Base-by-base conservation (phyloP, 768 basidiomycete species). In the Russula lepida region DNA sequence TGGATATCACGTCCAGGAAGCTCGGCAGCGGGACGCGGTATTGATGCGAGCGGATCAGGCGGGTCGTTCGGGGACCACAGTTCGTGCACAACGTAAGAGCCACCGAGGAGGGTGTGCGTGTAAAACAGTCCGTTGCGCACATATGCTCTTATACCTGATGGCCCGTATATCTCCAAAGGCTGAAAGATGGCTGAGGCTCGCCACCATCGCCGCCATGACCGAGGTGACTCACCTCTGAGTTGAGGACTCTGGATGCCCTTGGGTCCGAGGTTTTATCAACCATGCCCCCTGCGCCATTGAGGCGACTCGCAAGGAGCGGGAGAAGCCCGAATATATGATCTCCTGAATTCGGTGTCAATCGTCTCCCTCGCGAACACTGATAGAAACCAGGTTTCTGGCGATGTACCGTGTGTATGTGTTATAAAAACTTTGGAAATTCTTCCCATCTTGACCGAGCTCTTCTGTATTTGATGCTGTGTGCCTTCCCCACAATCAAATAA, bases 401-500 rank as follows among this genome's bases (percentile, higher is more conserved):
- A 67, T 75, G 35, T 58, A 89, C 92, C 91, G 74, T 94, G 92
- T 0, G 88, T 88, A 73, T 95, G 92, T 1, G 92, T 93, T 62
- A 94, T 84, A 70, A 93, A 92, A 28, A 95, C 82, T 71, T 91
- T 92, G 61, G 81, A 79, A 51, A 93, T 85, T 68, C 72, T 85
- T 32, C 89, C 85, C 84, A 90, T 86, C 71, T 83, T 88, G n/a
- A 93, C 77, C 1, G 58, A 66, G 63, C 86, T 88, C 70, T 79
- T 82, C 71, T 90, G 88, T 4, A 92, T 66, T 66, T 84, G 89
- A 67, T 86, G 82, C 67, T 91, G 89, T 3, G 89, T 91, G 15
- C 84, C 88, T 72, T 92, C 89, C 23, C 89, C 89, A 70, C 89
- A 92, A 69, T 92, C 89, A 66, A 92, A 91, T 7, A 92, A 71